Evolutionary conservation across 2,329 filamentous ascomycete species (phyloP), one percentile per base, ranked within the genome.

Genomic region (Didymella sp.): DNA sequence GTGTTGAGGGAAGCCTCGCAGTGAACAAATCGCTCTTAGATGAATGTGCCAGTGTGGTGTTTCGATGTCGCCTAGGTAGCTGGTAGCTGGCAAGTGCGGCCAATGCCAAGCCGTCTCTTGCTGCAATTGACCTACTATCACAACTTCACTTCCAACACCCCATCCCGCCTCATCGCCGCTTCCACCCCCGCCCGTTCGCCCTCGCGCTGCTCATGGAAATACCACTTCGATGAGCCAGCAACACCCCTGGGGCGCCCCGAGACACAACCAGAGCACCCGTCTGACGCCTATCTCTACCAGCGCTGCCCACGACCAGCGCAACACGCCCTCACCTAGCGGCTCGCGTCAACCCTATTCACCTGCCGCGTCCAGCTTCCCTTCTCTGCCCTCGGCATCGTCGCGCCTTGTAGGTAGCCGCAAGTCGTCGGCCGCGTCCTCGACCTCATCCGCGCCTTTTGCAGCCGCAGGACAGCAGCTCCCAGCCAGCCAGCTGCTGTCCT

Each of bases 171-270:
- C 64, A 59, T 59, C 63, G 51, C 62, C 49, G 55, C 59, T 52
- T 49, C 47, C 50, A 45, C 51, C 60, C 56, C 57, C 58, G 51
- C 44, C 59, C 54, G 60, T 64, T 67, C 69, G 66, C 68, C 63
- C 60, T 61, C 66, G 72, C 73, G 73, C 67, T 71, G 68, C 74
- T 72, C 67, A 77, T 77, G 76, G 75, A 71, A 76, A 69, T 69
- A 65, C 69, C 71, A 68, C 71, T 75, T 75, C 75, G 77, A 78
- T 78, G 76, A 78, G 74, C 76, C 80, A 84, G 78, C 81, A 83
- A 79, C 81, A 81, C 75, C 78, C 81, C 74, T 86, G 84, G 84
- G 82, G 81, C 78, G 77, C 79, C 73, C 78, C 81, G 72, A 78
- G 79, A 74, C 81, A 81, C 73, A 81, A 82, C 73, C 79, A 82